phyloP scores from a whole-genome alignment of 768 basidiomycete species.

The Clathrus columnatus region DNA sequence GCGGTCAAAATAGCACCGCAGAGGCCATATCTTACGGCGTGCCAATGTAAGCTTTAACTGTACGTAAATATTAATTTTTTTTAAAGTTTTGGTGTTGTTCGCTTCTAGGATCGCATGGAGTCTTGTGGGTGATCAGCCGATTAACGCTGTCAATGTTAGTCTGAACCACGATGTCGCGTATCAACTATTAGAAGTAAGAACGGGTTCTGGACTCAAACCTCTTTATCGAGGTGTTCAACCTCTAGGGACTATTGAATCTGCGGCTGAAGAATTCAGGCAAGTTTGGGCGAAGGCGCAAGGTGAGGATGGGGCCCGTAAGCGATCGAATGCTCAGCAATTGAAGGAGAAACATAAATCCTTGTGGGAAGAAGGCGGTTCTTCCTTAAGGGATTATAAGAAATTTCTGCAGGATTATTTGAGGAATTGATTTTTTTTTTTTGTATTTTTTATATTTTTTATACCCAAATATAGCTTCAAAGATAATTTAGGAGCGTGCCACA shows the following conservation, averaged over 20 bases:
- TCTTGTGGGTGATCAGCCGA: not conserved
- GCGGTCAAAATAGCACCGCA: slow-evolving; percentile 18
- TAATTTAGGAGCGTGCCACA: no score
- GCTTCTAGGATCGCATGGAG: not conserved
- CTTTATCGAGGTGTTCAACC: slow-evolving; percentile 14
- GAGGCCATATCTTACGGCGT: slow-evolving; percentile 17
- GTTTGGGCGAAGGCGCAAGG: slow-evolving; percentile 17
- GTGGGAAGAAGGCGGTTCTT: slow-evolving; percentile 10
- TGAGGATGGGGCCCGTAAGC: slow-evolving; percentile 18
- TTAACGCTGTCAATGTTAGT: not conserved
- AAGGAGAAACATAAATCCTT: not conserved
- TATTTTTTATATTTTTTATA: no score
- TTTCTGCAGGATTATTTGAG: no score
- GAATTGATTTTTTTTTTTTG: no score
- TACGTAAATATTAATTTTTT: not conserved
- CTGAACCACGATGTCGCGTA: not conserved
- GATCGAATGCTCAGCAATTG: slow-evolving; percentile 14
- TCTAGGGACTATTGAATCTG: slow-evolving; percentile 15
- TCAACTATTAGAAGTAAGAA: slow-evolving; percentile 17
- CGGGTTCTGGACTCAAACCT: slow-evolving; percentile 10
- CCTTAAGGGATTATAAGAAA: no score
- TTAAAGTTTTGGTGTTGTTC: not conserved
- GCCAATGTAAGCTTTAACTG: slow-evolving; percentile 14
- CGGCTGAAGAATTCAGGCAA: slow-evolving; percentile 12
- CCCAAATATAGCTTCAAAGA: no score